Evolutionary conservation across 371 early-diverging fungal species (phyloP), one percentile per base, ranked within the genome.

Genomic region (Lichtheimia hyalospora): DNA sequence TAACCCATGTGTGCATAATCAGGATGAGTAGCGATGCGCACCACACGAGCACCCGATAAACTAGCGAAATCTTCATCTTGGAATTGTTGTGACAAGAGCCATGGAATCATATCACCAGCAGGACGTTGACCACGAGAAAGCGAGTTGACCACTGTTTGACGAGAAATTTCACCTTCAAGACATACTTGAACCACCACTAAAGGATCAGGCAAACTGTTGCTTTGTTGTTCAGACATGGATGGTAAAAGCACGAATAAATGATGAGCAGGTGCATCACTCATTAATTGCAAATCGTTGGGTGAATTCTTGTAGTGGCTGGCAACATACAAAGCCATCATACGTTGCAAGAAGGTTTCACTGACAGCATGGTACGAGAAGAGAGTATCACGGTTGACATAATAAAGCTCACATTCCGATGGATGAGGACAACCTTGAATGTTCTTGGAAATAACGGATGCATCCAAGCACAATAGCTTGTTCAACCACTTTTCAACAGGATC

Each of bases 301-400:
- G 93, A 91, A 81, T 99, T 99, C 83, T 97, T 99, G 87, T 99
- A 99, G 72, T 99, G 99, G 63, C 96, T 93, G 23, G 98, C 91
- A 25, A 97, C 97, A 68, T 99, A 99, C 46, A 99, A 75, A 14
- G 92, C 87, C 92, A 98, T 93, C 90, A 99, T 94, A 59, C 93
- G 89, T 68, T 96, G 96, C 82, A 99, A 79, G 73, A 99, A 96
- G 2, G 91, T 89, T 73, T 99, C 99, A 25, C 94, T 90, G 13
- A 94, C 96, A 25, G 96, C 91, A 74, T 97, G 96, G 76, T 93
- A 96, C 23, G 94, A 90, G 79, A 98, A 96, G 50, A 99, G 84
- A 3, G 96, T 92, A 69, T 97, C 96, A 62, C 98, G 92, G 83
- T 97, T 96, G 42, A 99, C 96, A 75, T 91, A 89, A 75, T 85